Evolutionary conservation across 371 early-diverging fungal genomes (phyloP).

Genomic region (Mortierella polycephala): DNA sequence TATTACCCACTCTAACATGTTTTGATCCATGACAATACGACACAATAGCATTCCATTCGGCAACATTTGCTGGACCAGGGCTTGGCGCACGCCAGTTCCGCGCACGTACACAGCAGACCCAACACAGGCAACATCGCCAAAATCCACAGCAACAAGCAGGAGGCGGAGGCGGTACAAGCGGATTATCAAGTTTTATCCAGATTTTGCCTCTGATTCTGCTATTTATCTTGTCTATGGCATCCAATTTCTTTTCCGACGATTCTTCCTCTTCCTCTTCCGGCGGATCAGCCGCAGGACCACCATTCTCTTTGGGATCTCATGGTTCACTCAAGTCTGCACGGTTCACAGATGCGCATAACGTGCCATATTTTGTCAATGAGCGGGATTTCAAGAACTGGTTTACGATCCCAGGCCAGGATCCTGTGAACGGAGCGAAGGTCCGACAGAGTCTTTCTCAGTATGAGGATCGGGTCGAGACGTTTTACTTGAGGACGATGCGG

Average conservation of each 20-base stretch:
- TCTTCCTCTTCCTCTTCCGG: conserved; percentile 5
- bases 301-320: conserved; percentile 30
- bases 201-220: conserved; percentile 36
- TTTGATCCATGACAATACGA: neutral
- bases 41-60: conserved; percentile 51
- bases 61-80: conserved; percentile 55
- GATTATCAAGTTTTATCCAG: conserved; percentile 24
- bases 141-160: conserved; percentile 22
- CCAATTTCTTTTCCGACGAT: conserved; percentile 25
- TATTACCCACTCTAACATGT: conserved; percentile 6
- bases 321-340: conserved; percentile 26
- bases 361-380: conserved; percentile 46
- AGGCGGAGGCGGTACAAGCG: conserved; percentile 15
- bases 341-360: conserved; percentile 23
- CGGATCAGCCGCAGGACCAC: conserved; percentile 9
- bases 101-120: conserved; percentile 24
- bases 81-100: conserved; percentile 13
- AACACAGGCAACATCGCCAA: conserved; percentile 17
- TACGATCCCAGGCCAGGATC: conserved; percentile 12
- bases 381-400: conserved; percentile 24
- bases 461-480: conserved; percentile 32
- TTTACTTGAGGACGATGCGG: conserved; percentile 19
- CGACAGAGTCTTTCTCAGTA: conserved; percentile 17
- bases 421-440: conserved; percentile 20
- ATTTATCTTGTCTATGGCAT: conserved; percentile 32